Evolutionary conservation across 1,284 basidiomycete genomes (phyloP), one percentile per base, ranked within the genome.

Genomic region (Ganoderma boninense): DNA sequence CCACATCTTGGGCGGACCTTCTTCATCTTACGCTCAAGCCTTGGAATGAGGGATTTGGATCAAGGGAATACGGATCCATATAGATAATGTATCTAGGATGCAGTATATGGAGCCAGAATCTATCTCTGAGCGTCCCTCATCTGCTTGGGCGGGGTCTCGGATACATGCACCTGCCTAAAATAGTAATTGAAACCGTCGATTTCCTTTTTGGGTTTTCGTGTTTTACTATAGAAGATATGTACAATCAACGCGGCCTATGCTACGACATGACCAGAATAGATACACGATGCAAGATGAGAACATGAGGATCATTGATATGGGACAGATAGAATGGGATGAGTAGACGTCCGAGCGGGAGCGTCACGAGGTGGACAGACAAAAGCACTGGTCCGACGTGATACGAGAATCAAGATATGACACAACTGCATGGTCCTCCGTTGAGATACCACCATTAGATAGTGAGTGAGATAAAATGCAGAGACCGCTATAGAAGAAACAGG

Each of bases 231-330:
- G 26, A 29, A 29, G 26, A 29, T 70, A 70, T 65, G 71, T 68
- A 71, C 73, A 65, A 70, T 63, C 67, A 67, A 65, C 23, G 52
- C 26, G 60, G 59, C 54, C 69, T 70, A 70, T 74, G 73, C 70
- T 70, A 71, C 62, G 72, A 68, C 66, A 64, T 43, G 64, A 44
- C 20, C 26, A 35, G 64, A 67, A 49, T 70, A 69, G 70, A 74
- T 72, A 70, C 68, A 56, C 67, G 42, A 52, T 29, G 23, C 56
- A 65, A 32, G 14, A 40, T 40, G 64, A 35, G 44, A 40, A 68
- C 42, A 56, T 49, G 52, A 69, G 63, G 65, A 57, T 23, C 26
- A 23, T 18, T 35, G 61, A 40, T 13, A 23, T 23, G 38, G 66
- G 57, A 65, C 23, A 54, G 14, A 42, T 59, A 62, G 18, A 44